Evolutionary conservation across 2,329 filamentous ascomycete species (phyloP).

Genomic region (Cordyceps cicadae): DNA sequence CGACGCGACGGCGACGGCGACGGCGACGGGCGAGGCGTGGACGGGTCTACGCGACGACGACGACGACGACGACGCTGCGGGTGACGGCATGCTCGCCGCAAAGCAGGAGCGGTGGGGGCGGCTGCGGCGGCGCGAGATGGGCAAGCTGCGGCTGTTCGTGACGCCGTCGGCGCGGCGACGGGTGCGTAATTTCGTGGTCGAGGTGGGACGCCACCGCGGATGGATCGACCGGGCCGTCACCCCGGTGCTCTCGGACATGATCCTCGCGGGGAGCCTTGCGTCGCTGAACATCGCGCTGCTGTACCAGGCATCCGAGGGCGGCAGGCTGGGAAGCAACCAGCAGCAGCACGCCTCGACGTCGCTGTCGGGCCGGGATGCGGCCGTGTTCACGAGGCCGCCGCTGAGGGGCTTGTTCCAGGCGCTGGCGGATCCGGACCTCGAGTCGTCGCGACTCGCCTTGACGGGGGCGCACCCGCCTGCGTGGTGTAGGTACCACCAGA

Average conservation of each 20-base stretch:
- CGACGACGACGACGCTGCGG: neutral
- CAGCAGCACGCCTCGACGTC: no score
- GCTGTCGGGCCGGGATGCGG: neutral
- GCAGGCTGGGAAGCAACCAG: neutral
- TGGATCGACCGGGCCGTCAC: conserved; percentile 24
- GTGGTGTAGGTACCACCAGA: conserved; percentile 36
- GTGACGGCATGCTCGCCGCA: neutral
- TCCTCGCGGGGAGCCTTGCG: conserved; percentile 22
- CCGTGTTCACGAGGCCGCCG: conserved; percentile 22
- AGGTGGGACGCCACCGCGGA: conserved; percentile 23
- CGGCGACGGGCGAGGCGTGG: neutral
- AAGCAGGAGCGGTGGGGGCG: neutral
- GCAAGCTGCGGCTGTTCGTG: conserved; percentile 7
- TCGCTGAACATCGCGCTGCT: conserved; percentile 15
- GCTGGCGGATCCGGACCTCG: conserved; percentile 37
- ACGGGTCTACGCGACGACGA: neutral
- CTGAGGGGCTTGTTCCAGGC: conserved; percentile 30
- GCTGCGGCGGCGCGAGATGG: conserved; percentile 6
- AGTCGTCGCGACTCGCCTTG: conserved; percentile 30
- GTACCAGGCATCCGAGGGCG: neutral
- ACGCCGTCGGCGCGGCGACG: conserved; percentile 11
- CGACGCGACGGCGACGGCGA: no score
- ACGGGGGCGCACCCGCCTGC: conserved; percentile 26
- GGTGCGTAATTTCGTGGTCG: conserved; percentile 21
- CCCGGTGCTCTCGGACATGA: conserved; percentile 25